Evolutionary conservation across 352 stramenopile species (phyloP).

Genomic region (Phytophthora pini): DNA sequence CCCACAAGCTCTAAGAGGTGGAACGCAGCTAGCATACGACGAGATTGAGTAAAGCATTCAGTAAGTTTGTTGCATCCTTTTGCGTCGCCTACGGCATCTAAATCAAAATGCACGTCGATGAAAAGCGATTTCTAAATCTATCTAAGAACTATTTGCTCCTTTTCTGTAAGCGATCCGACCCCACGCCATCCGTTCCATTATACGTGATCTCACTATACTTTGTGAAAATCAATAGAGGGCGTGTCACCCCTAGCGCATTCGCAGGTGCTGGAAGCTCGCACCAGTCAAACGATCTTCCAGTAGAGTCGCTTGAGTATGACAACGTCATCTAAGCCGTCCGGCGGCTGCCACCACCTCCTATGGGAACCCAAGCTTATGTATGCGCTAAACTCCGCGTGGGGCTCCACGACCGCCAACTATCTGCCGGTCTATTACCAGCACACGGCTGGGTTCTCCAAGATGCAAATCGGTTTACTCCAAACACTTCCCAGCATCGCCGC

Average conservation of each 20-base stretch:
- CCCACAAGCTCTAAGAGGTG: slow-evolving; percentile 20
- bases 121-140: too few species aligned
- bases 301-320: slow-evolving; percentile 3
- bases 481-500: slow-evolving; percentile 62
- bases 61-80: too few species aligned
- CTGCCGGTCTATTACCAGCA: slow-evolving; percentile 76
- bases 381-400: slow-evolving; percentile 56
- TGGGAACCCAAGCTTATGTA: slow-evolving; percentile 80
- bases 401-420: slow-evolving; percentile 72
- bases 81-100: too few species aligned
- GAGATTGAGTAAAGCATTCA: slow-evolving; percentile 16
- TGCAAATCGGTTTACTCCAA: slow-evolving; percentile 66
- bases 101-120: too few species aligned
- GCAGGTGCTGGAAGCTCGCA: slow-evolving; percentile 23
- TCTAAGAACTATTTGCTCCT: slow-evolving; percentile 5
- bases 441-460: slow-evolving; percentile 43
- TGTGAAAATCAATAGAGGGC: background rate
- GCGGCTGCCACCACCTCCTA: slow-evolving; percentile 16
- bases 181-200: slow-evolving; percentile 40
- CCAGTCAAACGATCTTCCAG: background rate
- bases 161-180: slow-evolving; percentile 11
- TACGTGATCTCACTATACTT: background rate
- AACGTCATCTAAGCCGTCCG: background rate
- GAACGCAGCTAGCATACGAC: slow-evolving; percentile 14
- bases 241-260: slow-evolving; percentile 24